These are phyloP conservation scores for Neurospora sublineolata DNA, from an alignment of 495 filamentous ascomycete species.

Conservation along the genomic window DNA sequence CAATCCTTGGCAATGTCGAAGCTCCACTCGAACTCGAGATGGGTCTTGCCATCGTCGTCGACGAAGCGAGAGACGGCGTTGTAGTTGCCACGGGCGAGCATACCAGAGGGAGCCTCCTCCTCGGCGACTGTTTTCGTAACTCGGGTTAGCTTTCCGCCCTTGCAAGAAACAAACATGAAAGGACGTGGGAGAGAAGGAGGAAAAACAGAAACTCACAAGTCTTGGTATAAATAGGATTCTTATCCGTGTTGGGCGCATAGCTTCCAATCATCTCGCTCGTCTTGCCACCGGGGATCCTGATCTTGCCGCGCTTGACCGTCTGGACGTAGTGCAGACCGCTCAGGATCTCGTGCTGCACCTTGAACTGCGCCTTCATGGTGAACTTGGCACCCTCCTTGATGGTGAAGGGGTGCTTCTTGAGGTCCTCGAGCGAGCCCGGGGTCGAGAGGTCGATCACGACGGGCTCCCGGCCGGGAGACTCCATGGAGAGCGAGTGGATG, in stretches of 20 bases:
- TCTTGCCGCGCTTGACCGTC: conserved; percentile 73
- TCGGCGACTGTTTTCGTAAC: conserved; percentile 50
- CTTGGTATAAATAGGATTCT: conserved; percentile 76
- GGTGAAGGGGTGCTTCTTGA: conserved; percentile 83
- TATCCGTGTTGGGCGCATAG: conserved; percentile 78
- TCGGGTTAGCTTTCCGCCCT: background rate
- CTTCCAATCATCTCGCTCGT: conserved; percentile 95
- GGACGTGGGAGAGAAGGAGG: background rate
- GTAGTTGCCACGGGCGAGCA: conserved; percentile 79
- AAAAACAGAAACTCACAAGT: conserved; percentile 55
- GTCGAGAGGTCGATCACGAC: conserved; percentile 71
- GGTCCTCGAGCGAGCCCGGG: conserved; percentile 50
- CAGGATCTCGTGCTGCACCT: conserved; percentile 90
- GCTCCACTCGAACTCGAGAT: conserved; percentile 83
- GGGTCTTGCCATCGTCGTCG: conserved; percentile 79
- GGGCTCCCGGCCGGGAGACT: conserved; percentile 64
- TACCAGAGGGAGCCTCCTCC: conserved; percentile 82
- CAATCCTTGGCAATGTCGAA: conserved; percentile 95
- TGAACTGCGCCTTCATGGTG: conserved; percentile 84
- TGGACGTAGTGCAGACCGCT: conserved; percentile 93
- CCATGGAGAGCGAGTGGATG: conserved; percentile 79
- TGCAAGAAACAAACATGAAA: no score
- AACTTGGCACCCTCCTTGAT: conserved; percentile 93
- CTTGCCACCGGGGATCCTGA: conserved; percentile 62
- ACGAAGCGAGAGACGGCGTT: conserved; percentile 75